Evolutionary conservation across 2,329 filamentous ascomycete species (phyloP).

Genomic region (Microdochium paspali): DNA sequence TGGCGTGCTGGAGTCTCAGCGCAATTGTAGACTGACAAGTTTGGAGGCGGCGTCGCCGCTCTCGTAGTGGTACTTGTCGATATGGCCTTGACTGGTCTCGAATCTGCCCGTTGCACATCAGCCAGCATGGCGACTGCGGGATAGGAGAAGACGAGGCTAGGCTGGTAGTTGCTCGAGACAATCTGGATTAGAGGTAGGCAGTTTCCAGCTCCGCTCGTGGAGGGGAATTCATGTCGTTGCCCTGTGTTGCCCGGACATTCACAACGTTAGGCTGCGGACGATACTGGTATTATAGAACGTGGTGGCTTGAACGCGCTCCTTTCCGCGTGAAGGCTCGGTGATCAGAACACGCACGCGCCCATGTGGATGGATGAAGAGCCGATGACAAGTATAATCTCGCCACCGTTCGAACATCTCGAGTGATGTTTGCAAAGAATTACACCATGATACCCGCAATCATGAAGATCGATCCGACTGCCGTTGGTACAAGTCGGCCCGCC

Average conservation of each 20-base stretch:
- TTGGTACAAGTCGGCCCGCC: conserved; percentile 22
- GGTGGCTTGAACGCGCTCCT: conserved; percentile 20
- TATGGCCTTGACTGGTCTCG: conserved; percentile 10
- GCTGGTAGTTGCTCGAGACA: conserved; percentile 16
- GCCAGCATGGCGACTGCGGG: conserved; percentile 13
- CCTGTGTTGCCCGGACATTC: conserved; percentile 26
- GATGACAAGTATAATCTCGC: conserved; percentile 25
- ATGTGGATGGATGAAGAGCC: conserved; percentile 28
- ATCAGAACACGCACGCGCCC: conserved; percentile 31
- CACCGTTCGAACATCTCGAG: conserved; percentile 27
- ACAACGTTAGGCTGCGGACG: conserved; percentile 27
- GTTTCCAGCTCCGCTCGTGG: conserved; percentile 37
- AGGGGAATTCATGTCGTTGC: conserved; percentile 14
- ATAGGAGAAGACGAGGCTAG: conserved; percentile 6
- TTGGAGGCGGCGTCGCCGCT: conserved; percentile 29
- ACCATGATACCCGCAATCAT: conserved; percentile 26
- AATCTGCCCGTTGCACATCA: conserved; percentile 10
- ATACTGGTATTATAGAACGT: conserved; percentile 30
- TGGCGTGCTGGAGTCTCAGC: conserved; percentile 38
- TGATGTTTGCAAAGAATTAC: conserved; percentile 22
- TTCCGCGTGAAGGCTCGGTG: conserved; percentile 25
- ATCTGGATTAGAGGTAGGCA: conserved; percentile 44
- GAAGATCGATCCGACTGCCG: conserved; percentile 25
- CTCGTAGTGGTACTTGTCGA: conserved; percentile 29
- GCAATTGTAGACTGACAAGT: conserved; percentile 35